phyloP scores from a whole-genome alignment of 2,329 filamentous ascomycete genomes.

The Venturiaceae sp. region DNA sequence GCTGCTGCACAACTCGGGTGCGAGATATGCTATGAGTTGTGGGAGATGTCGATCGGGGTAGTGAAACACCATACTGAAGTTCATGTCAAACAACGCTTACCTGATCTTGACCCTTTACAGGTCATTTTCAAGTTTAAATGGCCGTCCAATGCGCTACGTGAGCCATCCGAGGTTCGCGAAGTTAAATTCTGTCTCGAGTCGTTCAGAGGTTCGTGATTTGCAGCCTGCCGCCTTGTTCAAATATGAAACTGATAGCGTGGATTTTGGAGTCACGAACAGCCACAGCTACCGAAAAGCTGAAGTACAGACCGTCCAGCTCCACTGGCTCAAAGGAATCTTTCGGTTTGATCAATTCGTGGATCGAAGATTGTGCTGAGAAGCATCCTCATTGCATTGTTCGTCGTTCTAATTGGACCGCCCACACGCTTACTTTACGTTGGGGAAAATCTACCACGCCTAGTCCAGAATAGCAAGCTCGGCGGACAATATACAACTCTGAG shows the following conservation, averaged over 20 bases:
- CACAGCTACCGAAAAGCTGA: too few relatives aligned
- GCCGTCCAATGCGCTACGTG: too few relatives aligned
- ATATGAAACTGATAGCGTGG: too few relatives aligned
- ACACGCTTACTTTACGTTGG: not conserved
- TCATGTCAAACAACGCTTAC: too few relatives aligned
- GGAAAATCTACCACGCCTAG: not conserved
- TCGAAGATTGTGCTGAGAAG: not conserved
- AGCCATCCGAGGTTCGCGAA: too few relatives aligned
- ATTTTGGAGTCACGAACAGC: too few relatives aligned
- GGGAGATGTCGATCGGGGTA: not conserved
- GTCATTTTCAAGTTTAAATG: too few relatives aligned
- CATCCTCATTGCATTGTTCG: not conserved
- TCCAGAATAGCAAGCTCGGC: not conserved
- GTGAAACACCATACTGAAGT: not conserved
- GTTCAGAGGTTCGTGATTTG: too few relatives aligned
- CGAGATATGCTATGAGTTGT: not conserved
- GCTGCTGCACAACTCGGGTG: not conserved
- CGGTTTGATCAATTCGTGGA: not conserved
- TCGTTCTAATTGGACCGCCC: not conserved
- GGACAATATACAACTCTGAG: slow-evolving; percentile 2
- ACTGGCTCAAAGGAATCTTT: not conserved
- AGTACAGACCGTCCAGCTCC: not conserved
- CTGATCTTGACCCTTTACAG: too few relatives aligned
- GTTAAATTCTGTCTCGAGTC: too few relatives aligned
- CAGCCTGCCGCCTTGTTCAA: too few relatives aligned